These are phyloP conservation scores for Entophlyctis helioformis DNA, from an alignment of 192 early-diverging fungal genomes.

Conservation along the genomic window DNA sequence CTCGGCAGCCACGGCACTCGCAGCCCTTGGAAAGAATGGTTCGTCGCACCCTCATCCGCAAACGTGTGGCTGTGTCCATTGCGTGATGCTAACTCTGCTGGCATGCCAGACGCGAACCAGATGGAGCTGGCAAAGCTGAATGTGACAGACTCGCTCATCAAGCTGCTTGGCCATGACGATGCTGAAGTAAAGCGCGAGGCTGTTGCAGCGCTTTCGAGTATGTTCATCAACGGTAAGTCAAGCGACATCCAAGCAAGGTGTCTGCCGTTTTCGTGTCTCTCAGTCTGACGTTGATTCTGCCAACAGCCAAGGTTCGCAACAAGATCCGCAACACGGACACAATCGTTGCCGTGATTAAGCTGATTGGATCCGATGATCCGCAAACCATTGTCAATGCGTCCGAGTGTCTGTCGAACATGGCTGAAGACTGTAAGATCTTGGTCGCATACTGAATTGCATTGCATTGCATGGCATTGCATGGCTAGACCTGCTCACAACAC, in stretches of 20 bases:
- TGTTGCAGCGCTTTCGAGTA: conserved; percentile 25
- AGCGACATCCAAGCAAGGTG: no score
- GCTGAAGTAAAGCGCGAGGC: conserved; percentile 23
- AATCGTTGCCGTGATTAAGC: conserved; percentile 17
- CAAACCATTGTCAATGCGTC: conserved; percentile 29
- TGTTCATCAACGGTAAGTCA: conserved; percentile 27
- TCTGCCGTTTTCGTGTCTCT: no score
- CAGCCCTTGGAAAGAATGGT: conserved; percentile 32
- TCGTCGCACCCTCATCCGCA: background rate
- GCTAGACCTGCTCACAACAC: no score
- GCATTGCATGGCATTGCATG: no score
- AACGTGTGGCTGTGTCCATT: background rate
- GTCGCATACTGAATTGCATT: conserved; percentile 1
- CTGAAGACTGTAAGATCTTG: conserved; percentile 36
- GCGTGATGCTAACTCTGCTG: background rate
- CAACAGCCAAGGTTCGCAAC: conserved; percentile 24
- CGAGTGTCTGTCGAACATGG: conserved; percentile 35
- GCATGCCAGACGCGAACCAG: conserved; percentile 25
- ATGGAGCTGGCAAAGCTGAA: conserved; percentile 33
- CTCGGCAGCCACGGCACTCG: conserved; percentile 29
- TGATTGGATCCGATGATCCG: conserved; percentile 24
- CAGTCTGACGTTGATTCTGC: no score
- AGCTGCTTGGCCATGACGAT: conserved; percentile 29
- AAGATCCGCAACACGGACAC: conserved; percentile 20
- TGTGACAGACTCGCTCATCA: conserved; percentile 24